These are phyloP conservation scores for Phytophthora ramorum DNA, from an alignment of 352 stramenopile genomes.

Conservation along the genomic window DNA sequence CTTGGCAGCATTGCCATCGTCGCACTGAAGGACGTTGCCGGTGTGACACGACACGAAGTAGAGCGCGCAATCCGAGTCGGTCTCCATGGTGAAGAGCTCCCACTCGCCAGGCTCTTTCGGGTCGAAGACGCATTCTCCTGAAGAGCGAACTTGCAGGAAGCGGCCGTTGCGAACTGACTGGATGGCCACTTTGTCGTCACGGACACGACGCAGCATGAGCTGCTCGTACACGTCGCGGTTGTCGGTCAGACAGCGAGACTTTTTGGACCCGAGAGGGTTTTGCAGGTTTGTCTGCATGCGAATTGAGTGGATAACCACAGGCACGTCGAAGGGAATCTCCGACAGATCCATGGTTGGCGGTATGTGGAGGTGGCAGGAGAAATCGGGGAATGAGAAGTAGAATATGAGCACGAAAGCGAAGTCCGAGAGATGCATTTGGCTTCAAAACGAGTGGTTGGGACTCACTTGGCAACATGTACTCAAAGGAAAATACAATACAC, in stretches of 20 bases:
- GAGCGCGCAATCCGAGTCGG: background rate
- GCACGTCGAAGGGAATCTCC: conserved; percentile 20
- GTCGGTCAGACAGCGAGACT: conserved; percentile 1
- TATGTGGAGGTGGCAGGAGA: background rate
- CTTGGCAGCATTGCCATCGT: background rate
- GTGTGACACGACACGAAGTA: conserved; percentile 16
- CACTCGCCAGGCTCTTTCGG: conserved; percentile 3
- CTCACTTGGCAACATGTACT: no score
- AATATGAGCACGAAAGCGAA: no score
- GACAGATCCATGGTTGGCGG: conserved; percentile 11
- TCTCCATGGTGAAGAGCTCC: conserved; percentile 25
- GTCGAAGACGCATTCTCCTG: conserved; percentile 16
- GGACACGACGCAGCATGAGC: conserved; percentile 19
- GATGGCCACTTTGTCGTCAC: conserved; percentile 17
- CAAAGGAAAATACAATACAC: no score
- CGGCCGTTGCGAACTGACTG: conserved; percentile 16
- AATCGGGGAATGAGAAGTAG: background rate
- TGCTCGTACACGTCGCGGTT: conserved; percentile 21
- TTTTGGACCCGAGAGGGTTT: conserved; percentile 18
- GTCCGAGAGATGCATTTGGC: no score
- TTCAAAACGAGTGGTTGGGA: no score
- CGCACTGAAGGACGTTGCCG: conserved; percentile 10
- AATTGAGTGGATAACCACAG: conserved; percentile 20
- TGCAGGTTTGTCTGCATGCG: conserved; percentile 19
- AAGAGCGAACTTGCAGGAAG: conserved; percentile 1